phyloP scores from a whole-genome alignment of 345 rosid genomes.

The Sonneratia alba region DNA sequence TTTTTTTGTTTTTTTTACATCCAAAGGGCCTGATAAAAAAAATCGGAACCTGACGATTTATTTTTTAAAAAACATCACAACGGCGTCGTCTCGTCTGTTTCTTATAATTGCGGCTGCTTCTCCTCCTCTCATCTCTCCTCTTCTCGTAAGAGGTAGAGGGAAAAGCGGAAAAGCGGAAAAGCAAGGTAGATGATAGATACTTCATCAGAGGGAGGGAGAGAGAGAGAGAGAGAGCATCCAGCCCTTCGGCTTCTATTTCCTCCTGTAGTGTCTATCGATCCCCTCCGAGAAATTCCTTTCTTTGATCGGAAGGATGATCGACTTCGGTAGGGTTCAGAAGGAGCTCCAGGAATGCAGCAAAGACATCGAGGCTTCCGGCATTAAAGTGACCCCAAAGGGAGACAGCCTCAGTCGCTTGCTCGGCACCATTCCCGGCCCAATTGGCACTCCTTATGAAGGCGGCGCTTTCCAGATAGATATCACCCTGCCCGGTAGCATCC shows the following conservation, averaged over 20 bases:
- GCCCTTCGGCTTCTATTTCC: not conserved
- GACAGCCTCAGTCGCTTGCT: conserved; percentile 62
- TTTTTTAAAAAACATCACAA: too few species aligned
- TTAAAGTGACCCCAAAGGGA: conserved; percentile 59
- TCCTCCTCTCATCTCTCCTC: too few species aligned
- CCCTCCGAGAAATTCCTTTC: not conserved
- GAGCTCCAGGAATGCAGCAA: conserved; percentile 86
- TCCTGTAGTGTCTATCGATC: not conserved
- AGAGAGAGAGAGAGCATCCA: not conserved
- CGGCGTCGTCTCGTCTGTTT: too few species aligned
- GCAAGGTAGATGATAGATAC: too few species aligned
- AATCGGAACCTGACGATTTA: too few species aligned
- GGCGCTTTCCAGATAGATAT: conserved; percentile 85
- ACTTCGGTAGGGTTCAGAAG: conserved; percentile 76
- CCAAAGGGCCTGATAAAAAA: too few species aligned
- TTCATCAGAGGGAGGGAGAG: not conserved
- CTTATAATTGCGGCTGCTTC: too few species aligned
- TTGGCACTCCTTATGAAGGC: conserved; percentile 89
- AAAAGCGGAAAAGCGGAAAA: not conserved
- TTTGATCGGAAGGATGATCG: conserved; percentile 38
- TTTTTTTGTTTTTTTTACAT: too few species aligned
- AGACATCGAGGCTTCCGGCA: conserved; percentile 59
- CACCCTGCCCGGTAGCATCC: conserved; percentile 48
- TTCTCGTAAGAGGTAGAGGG: too few species aligned
- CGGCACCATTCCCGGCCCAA: conserved; percentile 83